These are phyloP conservation scores for Huntiella abstrusa DNA, from an alignment of 2,329 filamentous ascomycete species.

Conservation along the genomic window DNA sequence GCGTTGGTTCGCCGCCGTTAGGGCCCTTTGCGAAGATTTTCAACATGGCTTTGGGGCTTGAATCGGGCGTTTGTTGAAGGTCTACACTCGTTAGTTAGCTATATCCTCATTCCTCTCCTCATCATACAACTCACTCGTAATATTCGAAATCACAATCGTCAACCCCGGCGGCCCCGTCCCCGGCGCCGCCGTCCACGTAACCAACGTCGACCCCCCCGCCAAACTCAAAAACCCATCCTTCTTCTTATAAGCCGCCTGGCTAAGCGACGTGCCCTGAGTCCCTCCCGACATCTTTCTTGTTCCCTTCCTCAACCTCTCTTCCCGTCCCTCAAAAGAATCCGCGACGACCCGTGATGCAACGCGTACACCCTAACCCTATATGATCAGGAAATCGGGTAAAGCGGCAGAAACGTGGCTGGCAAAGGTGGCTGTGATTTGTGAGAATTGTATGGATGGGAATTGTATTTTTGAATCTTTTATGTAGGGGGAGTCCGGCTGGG, in stretches of 20 bases:
- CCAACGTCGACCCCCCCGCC: slow-evolving; percentile 49
- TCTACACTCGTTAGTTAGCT: slow-evolving; percentile 29
- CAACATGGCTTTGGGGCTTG: slow-evolving; percentile 77
- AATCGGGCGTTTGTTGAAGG: slow-evolving; percentile 83
- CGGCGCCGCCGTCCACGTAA: slow-evolving; percentile 64
- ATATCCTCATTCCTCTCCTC: neutral
- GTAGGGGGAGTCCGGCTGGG: too few relatives aligned
- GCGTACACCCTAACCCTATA: too few relatives aligned
- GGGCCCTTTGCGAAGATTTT: slow-evolving; percentile 67
- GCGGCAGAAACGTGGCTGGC: too few relatives aligned
- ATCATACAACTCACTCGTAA: slow-evolving; percentile 48
- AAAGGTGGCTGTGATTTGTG: too few relatives aligned
- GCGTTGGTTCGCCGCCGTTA: slow-evolving; percentile 38
- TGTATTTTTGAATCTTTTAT: too few relatives aligned
- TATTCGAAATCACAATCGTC: slow-evolving; percentile 52
- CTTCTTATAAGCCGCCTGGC: slow-evolving; percentile 75
- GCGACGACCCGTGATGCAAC: too few relatives aligned
- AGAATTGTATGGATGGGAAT: too few relatives aligned
- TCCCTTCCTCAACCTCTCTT: too few relatives aligned
- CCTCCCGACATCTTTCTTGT: too few relatives aligned
- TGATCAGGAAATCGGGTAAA: too few relatives aligned
- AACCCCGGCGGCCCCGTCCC: slow-evolving; percentile 44
- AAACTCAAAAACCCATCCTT: slow-evolving; percentile 74
- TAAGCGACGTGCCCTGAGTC: slow-evolving; percentile 27
- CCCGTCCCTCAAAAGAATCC: too few relatives aligned